Conservation (phyloP, 257 asterid species). For the Verbena officinalis region DNA sequence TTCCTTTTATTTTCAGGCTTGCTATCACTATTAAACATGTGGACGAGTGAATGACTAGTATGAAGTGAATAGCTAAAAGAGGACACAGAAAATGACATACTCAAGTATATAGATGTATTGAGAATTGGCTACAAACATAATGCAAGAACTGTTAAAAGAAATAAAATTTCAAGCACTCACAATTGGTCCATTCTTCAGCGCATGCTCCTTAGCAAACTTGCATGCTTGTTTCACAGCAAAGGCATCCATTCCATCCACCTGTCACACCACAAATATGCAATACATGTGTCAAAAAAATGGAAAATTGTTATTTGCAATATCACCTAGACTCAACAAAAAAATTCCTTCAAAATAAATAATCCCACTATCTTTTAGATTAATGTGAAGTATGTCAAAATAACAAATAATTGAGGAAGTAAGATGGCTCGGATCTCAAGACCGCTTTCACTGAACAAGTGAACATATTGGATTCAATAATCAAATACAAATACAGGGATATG, state of each 20-base stretch:
- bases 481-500: neutral
- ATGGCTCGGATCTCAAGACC: slow-evolving; percentile 15
- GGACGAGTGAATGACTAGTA: neutral
- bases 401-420: slow-evolving; percentile 4
- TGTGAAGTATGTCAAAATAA: neutral
- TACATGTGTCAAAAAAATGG: slow-evolving; percentile 7
- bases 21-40: slow-evolving; percentile 11
- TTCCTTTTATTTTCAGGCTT: slow-evolving; percentile 4
- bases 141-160: no score
- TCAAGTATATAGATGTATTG: slow-evolving; percentile 1
- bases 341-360: slow-evolving; percentile 7
- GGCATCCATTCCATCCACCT: slow-evolving; percentile 99
- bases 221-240: slow-evolving; percentile 98
- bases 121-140: slow-evolving; percentile 11
- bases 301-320: neutral
- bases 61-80: slow-evolving; percentile 2
- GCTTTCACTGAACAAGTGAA: neutral
- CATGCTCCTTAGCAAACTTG: slow-evolving; percentile 94
- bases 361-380: slow-evolving; percentile 7
- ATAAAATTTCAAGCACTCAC: no score
- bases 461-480: neutral
- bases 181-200: slow-evolving; percentile 92
- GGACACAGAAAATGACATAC: neutral
- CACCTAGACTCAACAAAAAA: slow-evolving; percentile 1
- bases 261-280: slow-evolving; percentile 23